phyloP scores from a whole-genome alignment of 2,329 filamentous ascomycete species.

The Alternaria alternata region DNA sequence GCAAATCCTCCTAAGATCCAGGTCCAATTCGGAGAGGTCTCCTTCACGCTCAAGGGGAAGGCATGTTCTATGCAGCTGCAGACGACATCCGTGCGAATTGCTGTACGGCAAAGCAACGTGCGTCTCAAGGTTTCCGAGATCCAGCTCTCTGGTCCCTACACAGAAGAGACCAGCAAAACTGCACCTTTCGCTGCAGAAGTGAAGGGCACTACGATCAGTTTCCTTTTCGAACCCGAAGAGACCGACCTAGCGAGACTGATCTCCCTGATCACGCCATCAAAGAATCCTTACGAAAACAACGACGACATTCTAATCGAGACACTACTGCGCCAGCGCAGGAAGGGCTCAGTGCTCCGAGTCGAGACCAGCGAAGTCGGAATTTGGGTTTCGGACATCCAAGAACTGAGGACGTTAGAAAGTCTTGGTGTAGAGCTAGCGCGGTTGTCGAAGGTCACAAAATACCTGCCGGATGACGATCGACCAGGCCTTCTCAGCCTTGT shows the following conservation, averaged over 20 bases:
- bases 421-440: slow-evolving; percentile 82
- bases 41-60: slow-evolving; percentile 78
- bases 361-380: slow-evolving; percentile 71
- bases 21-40: slow-evolving; percentile 76
- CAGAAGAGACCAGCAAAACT: slow-evolving; percentile 61
- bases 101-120: slow-evolving; percentile 76
- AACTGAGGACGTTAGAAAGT: slow-evolving; percentile 72
- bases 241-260: slow-evolving; percentile 82
- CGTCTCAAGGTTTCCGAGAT: slow-evolving; percentile 78
- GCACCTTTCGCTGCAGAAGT: slow-evolving; percentile 71
- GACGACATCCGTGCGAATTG: slow-evolving; percentile 82
- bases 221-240: slow-evolving; percentile 75
- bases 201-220: slow-evolving; percentile 72
- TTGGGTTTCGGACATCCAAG: slow-evolving; percentile 68
- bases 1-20: slow-evolving; percentile 69
- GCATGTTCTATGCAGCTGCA: slow-evolving; percentile 77
- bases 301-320: slow-evolving; percentile 97
- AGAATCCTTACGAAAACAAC: slow-evolving; percentile 85
- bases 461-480: slow-evolving; percentile 92
- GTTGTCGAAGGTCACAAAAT: slow-evolving; percentile 88
- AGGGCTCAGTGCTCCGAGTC: slow-evolving; percentile 81
- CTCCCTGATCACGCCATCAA: slow-evolving; percentile 88
- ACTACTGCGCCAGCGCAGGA: slow-evolving; percentile 81
- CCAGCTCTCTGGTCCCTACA: slow-evolving; percentile 75
- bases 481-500: slow-evolving; percentile 83